phyloP scores from a whole-genome alignment of 257 asterid species.

The Ligustrum vulgare region DNA sequence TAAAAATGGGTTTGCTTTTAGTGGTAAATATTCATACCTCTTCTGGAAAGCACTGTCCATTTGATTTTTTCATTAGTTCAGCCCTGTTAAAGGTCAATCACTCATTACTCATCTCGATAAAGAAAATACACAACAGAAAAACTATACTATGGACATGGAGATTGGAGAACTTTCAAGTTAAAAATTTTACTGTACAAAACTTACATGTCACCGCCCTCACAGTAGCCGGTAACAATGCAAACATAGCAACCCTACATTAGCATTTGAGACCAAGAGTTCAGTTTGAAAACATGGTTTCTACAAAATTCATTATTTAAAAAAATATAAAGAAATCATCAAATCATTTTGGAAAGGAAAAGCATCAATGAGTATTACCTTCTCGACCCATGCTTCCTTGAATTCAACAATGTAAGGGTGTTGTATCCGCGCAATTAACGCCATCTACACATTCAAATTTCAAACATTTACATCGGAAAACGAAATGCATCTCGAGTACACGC shows the following conservation, averaged over 20 bases:
- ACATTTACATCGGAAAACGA: not conserved
- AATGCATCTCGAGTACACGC: not conserved
- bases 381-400: conserved; percentile 99
- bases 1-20: not conserved
- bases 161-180: not conserved
- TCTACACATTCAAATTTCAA: conserved; percentile 49
- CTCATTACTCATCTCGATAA: conserved; percentile 6
- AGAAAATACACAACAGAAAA: not conserved
- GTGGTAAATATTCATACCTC: conserved; percentile 58
- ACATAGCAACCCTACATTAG: conserved; percentile 90
- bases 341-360: not conserved
- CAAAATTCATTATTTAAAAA: not conserved
- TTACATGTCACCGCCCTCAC: conserved; percentile 99
- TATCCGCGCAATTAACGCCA: conserved; percentile 95
- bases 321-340: conserved; percentile 11
- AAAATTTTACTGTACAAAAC: conserved; percentile 29
- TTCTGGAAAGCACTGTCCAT: conserved; percentile 89
- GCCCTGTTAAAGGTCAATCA: conserved; percentile 61
- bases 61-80: conserved; percentile 85
- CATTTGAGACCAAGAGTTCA: conserved; percentile 26
- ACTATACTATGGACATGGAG: not conserved
- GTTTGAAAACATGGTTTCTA: not conserved
- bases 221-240: conserved; percentile 95
- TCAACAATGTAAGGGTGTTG: conserved; percentile 93
- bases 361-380: conserved; percentile 61